phyloP scores from a whole-genome alignment of 129 eudicot species.

The Saposhnikovia divaricata region DNA sequence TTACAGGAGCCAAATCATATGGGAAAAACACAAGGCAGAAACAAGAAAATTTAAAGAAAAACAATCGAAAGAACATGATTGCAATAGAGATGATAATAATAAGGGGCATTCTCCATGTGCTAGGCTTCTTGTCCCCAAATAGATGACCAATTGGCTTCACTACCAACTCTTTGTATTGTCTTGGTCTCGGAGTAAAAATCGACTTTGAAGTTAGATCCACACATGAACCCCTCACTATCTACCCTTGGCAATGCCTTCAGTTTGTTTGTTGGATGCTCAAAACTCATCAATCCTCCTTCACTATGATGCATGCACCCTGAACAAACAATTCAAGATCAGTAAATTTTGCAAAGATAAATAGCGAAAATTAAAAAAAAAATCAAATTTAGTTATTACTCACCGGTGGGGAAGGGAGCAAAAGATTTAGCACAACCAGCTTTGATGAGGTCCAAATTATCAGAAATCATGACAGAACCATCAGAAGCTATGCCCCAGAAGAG shows the following conservation, averaged over 20 bases:
- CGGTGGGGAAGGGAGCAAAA: slow-evolving; percentile 52
- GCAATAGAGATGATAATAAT: too few relatives aligned
- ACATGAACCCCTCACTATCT: slow-evolving; percentile 74
- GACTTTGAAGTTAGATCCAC: slow-evolving; percentile 79
- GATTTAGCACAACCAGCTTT: slow-evolving; percentile 67
- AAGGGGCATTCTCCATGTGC: too few relatives aligned
- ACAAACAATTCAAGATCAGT: slow-evolving; percentile 1
- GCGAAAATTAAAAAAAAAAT: too few relatives aligned
- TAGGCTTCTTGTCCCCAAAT: too few relatives aligned
- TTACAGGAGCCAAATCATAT: too few relatives aligned
- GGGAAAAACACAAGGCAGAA: too few relatives aligned
- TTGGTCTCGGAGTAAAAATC: slow-evolving; percentile 53
- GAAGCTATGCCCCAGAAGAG: slow-evolving; percentile 24
- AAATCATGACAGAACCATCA: slow-evolving; percentile 19
- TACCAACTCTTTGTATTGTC: too few relatives aligned
- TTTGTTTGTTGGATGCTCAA: slow-evolving; percentile 76
- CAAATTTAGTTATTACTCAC: slow-evolving; percentile 17
- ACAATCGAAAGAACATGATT: too few relatives aligned
- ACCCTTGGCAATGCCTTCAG: slow-evolving; percentile 84
- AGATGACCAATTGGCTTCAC: too few relatives aligned
- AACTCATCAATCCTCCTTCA: slow-evolving; percentile 62
- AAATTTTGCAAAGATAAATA: too few relatives aligned
- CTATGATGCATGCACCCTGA: slow-evolving; percentile 80
- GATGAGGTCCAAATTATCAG: slow-evolving; percentile 47
- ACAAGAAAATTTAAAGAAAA: too few relatives aligned